A percentile compares a stretch with the other conserved stretches of the same genome.
phyloP scores from a whole-genome alignment of 208 protist species.

The Angomonas deanei region DNA sequence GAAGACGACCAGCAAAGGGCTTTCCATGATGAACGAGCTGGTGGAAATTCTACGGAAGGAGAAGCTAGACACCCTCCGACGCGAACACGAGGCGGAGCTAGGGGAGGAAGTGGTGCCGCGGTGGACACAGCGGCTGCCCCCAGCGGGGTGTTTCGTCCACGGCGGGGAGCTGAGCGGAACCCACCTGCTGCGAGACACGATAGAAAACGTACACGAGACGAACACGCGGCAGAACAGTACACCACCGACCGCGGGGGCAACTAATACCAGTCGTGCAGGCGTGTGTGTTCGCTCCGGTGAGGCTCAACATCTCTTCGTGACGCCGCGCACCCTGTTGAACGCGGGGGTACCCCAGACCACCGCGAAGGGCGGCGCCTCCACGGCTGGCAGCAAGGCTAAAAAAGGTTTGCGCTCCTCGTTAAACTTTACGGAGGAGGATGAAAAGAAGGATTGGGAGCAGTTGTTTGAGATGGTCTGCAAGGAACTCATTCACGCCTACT shows the following conservation, averaged over 20 bases:
- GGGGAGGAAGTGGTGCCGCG: constrained; percentile 26
- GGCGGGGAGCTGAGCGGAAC: constrained; percentile 78
- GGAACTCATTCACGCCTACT: constrained; percentile 57
- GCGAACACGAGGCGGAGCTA: constrained; percentile 22
- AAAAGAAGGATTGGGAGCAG: constrained; percentile 39
- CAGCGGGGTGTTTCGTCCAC: constrained; percentile 63
- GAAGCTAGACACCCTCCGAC: constrained; percentile 90
- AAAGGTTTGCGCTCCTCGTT: neutral
- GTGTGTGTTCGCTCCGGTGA: neutral
- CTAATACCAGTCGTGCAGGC: neutral
- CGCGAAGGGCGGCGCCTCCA: neutral
- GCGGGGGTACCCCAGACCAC: neutral
- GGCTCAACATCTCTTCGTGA: constrained; percentile 12
- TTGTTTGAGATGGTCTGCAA: constrained; percentile 40
- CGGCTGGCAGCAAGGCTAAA: neutral
- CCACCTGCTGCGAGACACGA: constrained; percentile 37
- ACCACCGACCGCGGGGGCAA: neutral
- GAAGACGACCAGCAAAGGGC: neutral
- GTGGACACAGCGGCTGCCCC: constrained; percentile 71
- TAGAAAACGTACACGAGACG: constrained; percentile 21
- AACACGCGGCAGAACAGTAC: neutral
- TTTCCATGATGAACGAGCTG: constrained; percentile 1
- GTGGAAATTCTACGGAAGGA: constrained; percentile 49
- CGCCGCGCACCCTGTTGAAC: constrained; percentile 15
- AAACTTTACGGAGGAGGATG: constrained; percentile 13